phyloP scores from a whole-genome alignment of 495 filamentous ascomycete genomes.

The Penicillium longicatenatum region DNA sequence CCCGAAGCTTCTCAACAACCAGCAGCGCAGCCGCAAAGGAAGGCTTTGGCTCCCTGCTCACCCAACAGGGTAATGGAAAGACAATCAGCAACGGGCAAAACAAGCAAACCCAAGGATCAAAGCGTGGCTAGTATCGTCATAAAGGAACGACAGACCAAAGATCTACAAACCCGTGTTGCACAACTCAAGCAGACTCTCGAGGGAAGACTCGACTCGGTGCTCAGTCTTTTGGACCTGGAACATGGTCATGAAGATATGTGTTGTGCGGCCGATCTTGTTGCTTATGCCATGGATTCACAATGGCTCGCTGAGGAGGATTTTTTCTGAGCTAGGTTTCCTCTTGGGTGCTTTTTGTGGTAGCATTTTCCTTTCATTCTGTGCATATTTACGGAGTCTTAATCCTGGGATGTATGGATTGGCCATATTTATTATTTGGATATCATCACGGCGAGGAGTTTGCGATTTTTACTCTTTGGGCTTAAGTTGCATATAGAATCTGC shows the following conservation, averaged over 20 bases:
- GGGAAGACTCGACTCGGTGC: constrained; percentile 33
- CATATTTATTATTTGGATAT: neutral
- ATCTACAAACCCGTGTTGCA: constrained; percentile 18
- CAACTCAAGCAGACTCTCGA: constrained; percentile 36
- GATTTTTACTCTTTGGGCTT: neutral
- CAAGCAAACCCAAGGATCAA: constrained; percentile 9
- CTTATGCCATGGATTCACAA: constrained; percentile 48
- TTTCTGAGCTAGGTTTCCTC: constrained; percentile 23
- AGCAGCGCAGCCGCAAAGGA: constrained; percentile 20
- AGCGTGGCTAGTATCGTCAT: neutral
- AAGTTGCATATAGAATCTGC: neutral
- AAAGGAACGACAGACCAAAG: constrained; percentile 16
- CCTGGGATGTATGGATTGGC: neutral
- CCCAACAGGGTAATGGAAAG: constrained; percentile 31
- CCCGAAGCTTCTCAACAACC: constrained; percentile 16
- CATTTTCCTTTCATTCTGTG: neutral
- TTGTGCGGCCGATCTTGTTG: constrained; percentile 50
- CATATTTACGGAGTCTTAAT: neutral
- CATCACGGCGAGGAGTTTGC: neutral
- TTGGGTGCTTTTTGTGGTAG: neutral
- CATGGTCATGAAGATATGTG: constrained; percentile 49
- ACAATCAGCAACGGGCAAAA: constrained; percentile 17
- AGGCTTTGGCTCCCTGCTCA: constrained; percentile 40
- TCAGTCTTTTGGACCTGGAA: constrained; percentile 43
- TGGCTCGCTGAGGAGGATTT: constrained; percentile 48